phyloP scores from a whole-genome alignment of 768 basidiomycete genomes.

The Trametopsis cervina region DNA sequence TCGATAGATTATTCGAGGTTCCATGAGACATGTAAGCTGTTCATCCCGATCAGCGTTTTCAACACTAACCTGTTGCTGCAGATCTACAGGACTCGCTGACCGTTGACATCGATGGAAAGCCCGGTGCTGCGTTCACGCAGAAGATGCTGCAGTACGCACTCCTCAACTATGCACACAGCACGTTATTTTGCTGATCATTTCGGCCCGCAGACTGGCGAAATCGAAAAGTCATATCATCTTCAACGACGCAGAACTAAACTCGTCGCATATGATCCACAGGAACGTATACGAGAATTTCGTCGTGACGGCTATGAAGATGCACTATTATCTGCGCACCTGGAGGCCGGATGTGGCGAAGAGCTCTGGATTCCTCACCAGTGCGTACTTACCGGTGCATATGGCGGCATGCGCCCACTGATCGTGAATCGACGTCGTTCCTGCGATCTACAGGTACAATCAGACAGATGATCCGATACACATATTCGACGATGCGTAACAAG shows the following conservation, averaged over 20 bases:
- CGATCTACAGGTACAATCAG: conserved; percentile 47
- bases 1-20: conserved; percentile 74
- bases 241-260: conserved; percentile 68
- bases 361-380: conserved; percentile 49
- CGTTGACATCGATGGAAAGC: conserved; percentile 54
- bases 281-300: conserved; percentile 88
- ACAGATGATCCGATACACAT: conserved; percentile 52
- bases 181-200: not conserved
- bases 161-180: not conserved
- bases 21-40: conserved; percentile 44
- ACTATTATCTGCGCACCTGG: conserved; percentile 69
- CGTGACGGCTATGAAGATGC: conserved; percentile 80
- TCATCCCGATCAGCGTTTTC: not conserved
- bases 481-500: conserved; percentile 43
- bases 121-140: conserved; percentile 56
- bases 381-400: conserved; percentile 14
- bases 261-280: conserved; percentile 49
- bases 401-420: not conserved
- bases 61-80: not conserved
- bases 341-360: conserved; percentile 37
- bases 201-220: conserved; percentile 54
- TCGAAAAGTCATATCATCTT: conserved; percentile 75
- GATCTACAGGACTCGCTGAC: conserved; percentile 56
- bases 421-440: not conserved
- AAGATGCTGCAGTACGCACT: conserved; percentile 71